Conservation (phyloP, 768 basidiomycete species). For the Lactifluus piperatus region DNA sequence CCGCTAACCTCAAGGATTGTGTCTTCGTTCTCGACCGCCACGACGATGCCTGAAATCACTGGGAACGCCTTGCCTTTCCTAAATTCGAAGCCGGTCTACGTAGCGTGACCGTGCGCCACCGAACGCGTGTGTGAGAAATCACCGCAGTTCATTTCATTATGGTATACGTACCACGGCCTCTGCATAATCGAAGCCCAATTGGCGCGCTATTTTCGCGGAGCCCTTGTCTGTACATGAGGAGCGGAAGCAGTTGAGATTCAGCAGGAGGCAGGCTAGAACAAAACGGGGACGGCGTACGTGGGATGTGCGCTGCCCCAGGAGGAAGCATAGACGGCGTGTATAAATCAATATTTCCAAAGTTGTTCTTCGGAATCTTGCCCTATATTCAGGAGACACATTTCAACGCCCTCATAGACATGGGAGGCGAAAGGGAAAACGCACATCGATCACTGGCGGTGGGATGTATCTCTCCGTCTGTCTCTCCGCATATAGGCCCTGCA, state of each 20-base stretch:
- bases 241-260: background rate
- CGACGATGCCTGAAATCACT: slow-evolving; percentile 75
- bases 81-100: slow-evolving; percentile 92
- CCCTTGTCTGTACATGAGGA: slow-evolving; percentile 44
- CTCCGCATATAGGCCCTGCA: slow-evolving; percentile 83
- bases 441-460: slow-evolving; percentile 75
- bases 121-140: background rate
- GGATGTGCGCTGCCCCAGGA: slow-evolving; percentile 73
- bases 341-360: slow-evolving; percentile 94
- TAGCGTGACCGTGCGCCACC: background rate
- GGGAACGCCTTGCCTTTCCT: slow-evolving; percentile 86
- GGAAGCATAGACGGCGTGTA: slow-evolving; percentile 96
- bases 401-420: background rate
- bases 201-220: slow-evolving; percentile 79
- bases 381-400: slow-evolving; percentile 26
- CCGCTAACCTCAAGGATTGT: slow-evolving; percentile 59
- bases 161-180: slow-evolving; percentile 78
- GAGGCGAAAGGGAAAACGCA: slow-evolving; percentile 19
- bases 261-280: background rate
- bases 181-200: slow-evolving; percentile 81
- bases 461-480: slow-evolving; percentile 77
- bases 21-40: slow-evolving; percentile 72
- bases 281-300: slow-evolving; percentile 51
- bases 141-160: background rate
- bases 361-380: slow-evolving; percentile 92